Evolutionary conservation across 148 eudicot species (phyloP), one percentile per base, ranked within the genome.

Genomic region (Nepenthes mirabilis): DNA sequence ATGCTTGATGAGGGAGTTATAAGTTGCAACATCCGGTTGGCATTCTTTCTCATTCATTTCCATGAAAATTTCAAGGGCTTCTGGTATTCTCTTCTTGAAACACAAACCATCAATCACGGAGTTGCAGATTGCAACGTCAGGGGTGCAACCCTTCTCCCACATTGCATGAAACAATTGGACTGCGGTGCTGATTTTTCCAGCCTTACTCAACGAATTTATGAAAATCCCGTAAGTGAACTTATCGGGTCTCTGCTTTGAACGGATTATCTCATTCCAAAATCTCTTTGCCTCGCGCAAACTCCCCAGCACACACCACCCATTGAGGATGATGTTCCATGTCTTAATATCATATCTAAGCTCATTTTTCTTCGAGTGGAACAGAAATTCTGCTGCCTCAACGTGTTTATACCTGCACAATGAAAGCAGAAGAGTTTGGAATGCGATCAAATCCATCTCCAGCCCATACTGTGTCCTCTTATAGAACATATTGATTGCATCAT

Each of bases 261-360:
- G 65, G 36, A 79, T 56, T 5, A 84, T 84, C 56, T 87, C 89
- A 14, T 80, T 87, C 91, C 91, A 90, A 68, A 87, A 79, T 55
- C 97, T 66, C 73, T 87, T 87, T 1, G 83, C 89, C 60, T 90
- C 95, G 0, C 82, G 84, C 56, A 87, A 67, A 63, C 73, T 84
- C 7, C 95, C 88, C 65, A 65, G 34, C 47, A 84, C 80, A 60
- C 95, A 84, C 95, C 97, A 90, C 36, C 97, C 97, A 57, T 87
- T 82, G 13, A 90, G 88, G 48, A 90, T 76, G 36, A 87, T 81
- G 57, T 90, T 90, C 85, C 77, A 79, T 1, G 91, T 87, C 78
- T 90, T 90, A 0, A 70, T 87, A 48, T 74, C 77, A 65, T 67
- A 73, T 9, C 37, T 52, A 65, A 84, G 84, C 65, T 79, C 87